phyloP scores from a whole-genome alignment of 2,329 filamentous ascomycete genomes.

The Tolypocladium inflatum region DNA sequence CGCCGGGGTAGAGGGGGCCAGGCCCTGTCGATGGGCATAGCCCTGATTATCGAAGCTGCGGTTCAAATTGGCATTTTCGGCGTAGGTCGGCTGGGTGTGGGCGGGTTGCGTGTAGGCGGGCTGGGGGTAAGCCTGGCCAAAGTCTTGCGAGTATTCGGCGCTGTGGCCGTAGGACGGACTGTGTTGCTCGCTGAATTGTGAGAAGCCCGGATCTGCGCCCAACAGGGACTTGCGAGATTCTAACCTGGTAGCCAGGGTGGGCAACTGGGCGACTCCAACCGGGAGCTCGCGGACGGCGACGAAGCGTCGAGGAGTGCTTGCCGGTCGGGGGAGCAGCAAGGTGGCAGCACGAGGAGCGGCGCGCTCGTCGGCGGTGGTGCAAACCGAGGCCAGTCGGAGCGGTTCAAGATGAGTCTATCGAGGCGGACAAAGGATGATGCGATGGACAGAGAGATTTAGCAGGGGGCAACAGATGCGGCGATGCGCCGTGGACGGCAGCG shows the following conservation, averaged over 20 bases:
- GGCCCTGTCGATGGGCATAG: constrained; percentile 27
- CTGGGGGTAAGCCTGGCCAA: constrained; percentile 23
- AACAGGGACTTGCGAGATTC: constrained; percentile 31
- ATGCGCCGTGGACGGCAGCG: neutral
- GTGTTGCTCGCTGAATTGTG: constrained; percentile 18
- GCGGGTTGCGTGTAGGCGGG: constrained; percentile 15
- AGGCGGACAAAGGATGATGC: neutral
- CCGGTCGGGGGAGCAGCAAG: neutral
- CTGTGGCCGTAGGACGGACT: constrained; percentile 14
- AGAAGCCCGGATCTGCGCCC: constrained; percentile 26
- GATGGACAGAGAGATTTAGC: neutral
- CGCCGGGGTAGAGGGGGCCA: constrained; percentile 21
- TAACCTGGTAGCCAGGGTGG: constrained; percentile 28
- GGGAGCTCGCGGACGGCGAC: constrained; percentile 19
- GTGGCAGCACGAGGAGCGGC: neutral
- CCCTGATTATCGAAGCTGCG: constrained; percentile 20
- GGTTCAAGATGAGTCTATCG: neutral
- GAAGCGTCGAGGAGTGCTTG: neutral
- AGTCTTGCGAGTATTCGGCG: constrained; percentile 19
- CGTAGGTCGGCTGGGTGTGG: constrained; percentile 17
- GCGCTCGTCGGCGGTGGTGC: neutral
- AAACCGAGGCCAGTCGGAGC: neutral
- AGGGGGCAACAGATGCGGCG: neutral
- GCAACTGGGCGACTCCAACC: constrained; percentile 22
- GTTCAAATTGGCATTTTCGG: constrained; percentile 17